Evolutionary conservation across 2,329 filamentous ascomycete species (phyloP), one percentile per base, ranked within the genome.

Genomic region (Orbilia javanica): DNA sequence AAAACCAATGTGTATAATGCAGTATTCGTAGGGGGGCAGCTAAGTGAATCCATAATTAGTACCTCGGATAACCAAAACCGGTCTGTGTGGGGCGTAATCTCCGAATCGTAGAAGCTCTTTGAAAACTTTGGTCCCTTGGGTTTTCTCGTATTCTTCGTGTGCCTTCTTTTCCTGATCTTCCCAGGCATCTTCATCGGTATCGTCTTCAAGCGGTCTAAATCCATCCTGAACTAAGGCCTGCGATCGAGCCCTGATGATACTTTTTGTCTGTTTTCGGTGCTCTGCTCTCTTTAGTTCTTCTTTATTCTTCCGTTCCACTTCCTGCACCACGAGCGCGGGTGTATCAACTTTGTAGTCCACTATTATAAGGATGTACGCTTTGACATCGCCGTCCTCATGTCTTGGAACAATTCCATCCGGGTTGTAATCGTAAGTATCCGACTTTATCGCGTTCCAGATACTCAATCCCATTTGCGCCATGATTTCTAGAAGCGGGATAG

Each of bases 351-450:
- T 73, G 62, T 73, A 73, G 25, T 73, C 69, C 1, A 73, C 50
- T 60, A 73, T 73, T 15, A 73, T 66, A 25, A 73, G 46, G 36
- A 73, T 39, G 13, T 73, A 73, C 20, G 69, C 69, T 53, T 73
- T 73, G 25, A 66, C 34, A n/a, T 66, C 50, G 8, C 69, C 69
- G 44, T 39, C 31, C 18, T 36, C 18, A 25, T 73, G 69, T 29
- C 18, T 31, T 13, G 69, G 69, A 7, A 73, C 22, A 5, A 66
- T 25, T 11, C 60, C 69, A n/a, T 73, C 69, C 0, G 69, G 69
- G 42, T 73, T 73, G 39, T 73, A 73, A 31, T 73, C 69, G 20
- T 57, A 73, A 10, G 64, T 36, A 1, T 52, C 60, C 8, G 48
- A 64, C 15, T 44, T 73, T 25, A 50, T 60, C 1, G 50, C 46